Evolutionary conservation across 345 rosid genomes (phyloP), one percentile per base, ranked within the genome.

Genomic region (Eucalyptus tenuipes): DNA sequence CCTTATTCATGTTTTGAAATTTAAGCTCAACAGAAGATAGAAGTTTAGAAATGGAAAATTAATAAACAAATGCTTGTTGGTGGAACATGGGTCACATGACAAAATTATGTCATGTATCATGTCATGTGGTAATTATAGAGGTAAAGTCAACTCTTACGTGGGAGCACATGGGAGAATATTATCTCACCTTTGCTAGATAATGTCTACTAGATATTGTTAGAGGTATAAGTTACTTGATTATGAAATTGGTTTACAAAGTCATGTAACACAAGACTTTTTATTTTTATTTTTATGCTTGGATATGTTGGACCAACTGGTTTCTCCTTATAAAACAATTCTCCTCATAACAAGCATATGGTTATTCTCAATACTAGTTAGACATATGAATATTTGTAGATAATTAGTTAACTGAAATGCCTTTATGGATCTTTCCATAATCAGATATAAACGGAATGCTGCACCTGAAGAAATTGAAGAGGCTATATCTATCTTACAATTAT

Each of bases 11-110:
- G n/a, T 57, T 57, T 25, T 57, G 64, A 57, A 10, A 57, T 57
- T 25, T 10, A 57, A 57, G 29, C 14, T 57, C 6, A 27, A 57
- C 1, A 5, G 0, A 0, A 25, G n/a, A 57, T 57, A 25, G 3
- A 57, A 57, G n/a, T 24, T 57, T 57, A 25, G 64, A 57, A 10
- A 57, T 57, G 7, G 14, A 25, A 57, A 25, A n/a, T 57, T 11
- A 57, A 57, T 10, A 57, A 57, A 57, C n/a, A 4, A 59, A 59
- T 27, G 16, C 8, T 59, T 59, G 33, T 59, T 27, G 68, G 4
- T 59, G 31, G n/a, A 59, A 59, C 0, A 16, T 12, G 16, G 31
- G 31, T 59, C 68, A 12, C 8, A 27, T 59, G 33, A 5, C 8
- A 59, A 59, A 59, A 59, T 29, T 1, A 59, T 59, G 2, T 13